These are phyloP conservation scores for Pythium rhizo-oryzae DNA, from an alignment of 352 stramenopile species.

Conservation along the genomic window DNA sequence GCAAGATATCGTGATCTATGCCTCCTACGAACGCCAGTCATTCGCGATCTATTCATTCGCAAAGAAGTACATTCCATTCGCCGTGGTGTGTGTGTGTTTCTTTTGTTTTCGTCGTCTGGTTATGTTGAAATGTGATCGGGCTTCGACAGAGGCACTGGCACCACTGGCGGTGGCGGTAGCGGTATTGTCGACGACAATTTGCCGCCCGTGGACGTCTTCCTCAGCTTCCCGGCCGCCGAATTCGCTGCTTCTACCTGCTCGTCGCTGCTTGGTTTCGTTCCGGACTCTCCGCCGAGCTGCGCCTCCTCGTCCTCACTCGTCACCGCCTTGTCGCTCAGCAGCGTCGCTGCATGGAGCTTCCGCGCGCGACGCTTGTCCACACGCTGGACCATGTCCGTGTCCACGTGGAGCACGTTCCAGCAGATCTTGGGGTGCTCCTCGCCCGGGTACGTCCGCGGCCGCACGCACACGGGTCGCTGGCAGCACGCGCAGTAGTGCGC, in stretches of 20 bases:
- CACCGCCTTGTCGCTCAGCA: constrained; percentile 9
- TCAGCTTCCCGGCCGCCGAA: neutral
- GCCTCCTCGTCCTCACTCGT: constrained; percentile 9
- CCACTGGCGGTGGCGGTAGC: neutral
- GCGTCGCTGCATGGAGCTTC: constrained; percentile 35
- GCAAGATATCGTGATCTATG: too few relatives aligned
- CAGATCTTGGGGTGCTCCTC: constrained; percentile 77
- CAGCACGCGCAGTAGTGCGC: constrained; percentile 72
- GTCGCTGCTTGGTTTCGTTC: neutral
- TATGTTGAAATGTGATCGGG: neutral
- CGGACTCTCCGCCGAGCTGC: neutral
- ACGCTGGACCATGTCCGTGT: constrained; percentile 74
- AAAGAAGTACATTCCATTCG: too few relatives aligned
- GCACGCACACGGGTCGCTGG: constrained; percentile 72
- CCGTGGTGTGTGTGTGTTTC: too few relatives aligned
- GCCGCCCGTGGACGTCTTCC: neutral
- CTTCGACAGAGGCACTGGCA: neutral
- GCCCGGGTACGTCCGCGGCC: constrained; percentile 62
- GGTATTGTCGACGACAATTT: neutral
- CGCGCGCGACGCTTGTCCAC: constrained; percentile 74
- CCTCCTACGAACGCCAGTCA: too few relatives aligned
- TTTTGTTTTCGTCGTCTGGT: neutral
- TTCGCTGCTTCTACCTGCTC: neutral
- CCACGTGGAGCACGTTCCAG: constrained; percentile 81
- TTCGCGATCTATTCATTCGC: too few relatives aligned